Conservation (phyloP, 108 stramenopile genomes). For the Pseudonitzschia pungens region DNA sequence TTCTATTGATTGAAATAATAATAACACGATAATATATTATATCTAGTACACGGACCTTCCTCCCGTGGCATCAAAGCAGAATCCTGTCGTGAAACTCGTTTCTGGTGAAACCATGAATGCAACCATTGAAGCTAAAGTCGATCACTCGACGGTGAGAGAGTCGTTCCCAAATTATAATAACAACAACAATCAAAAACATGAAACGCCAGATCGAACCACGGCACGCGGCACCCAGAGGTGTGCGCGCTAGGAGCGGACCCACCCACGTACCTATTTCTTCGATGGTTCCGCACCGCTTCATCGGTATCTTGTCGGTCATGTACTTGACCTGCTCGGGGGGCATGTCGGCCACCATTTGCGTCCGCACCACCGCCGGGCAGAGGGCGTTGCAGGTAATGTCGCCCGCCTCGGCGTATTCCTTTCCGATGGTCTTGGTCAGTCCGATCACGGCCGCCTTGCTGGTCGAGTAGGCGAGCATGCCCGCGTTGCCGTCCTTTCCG, state of each 20-base stretch:
- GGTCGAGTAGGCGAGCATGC: slow-evolving; percentile 65
- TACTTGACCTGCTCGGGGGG: slow-evolving; percentile 63
- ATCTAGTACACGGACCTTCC: slow-evolving; percentile 52
- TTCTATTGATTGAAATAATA: too few species aligned
- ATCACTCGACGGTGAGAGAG: slow-evolving; percentile 7
- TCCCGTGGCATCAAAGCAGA: slow-evolving; percentile 61
- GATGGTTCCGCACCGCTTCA: slow-evolving; percentile 65
- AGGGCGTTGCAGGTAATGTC: slow-evolving; percentile 72
- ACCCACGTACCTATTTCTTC: slow-evolving; percentile 33
- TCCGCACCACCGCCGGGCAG: slow-evolving; percentile 68
- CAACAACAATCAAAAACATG: background rate
- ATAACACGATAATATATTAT: background rate
- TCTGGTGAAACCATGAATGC: slow-evolving; percentile 55
- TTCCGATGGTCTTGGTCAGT: slow-evolving; percentile 69
- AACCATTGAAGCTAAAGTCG: slow-evolving; percentile 44
- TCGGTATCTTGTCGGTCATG: slow-evolving; percentile 74
- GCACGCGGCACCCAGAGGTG: background rate
- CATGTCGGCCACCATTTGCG: slow-evolving; percentile 71
- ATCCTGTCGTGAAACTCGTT: slow-evolving; percentile 58
- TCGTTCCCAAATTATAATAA: background rate
- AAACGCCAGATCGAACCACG: background rate
- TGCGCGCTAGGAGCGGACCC: too few species aligned
- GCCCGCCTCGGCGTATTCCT: slow-evolving; percentile 74
- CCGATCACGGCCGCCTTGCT: slow-evolving; percentile 78
- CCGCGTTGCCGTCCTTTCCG: slow-evolving; percentile 71